Evolutionary conservation across 2,329 filamentous ascomycete species (phyloP).

Genomic region (Microdochium bolleyi): DNA sequence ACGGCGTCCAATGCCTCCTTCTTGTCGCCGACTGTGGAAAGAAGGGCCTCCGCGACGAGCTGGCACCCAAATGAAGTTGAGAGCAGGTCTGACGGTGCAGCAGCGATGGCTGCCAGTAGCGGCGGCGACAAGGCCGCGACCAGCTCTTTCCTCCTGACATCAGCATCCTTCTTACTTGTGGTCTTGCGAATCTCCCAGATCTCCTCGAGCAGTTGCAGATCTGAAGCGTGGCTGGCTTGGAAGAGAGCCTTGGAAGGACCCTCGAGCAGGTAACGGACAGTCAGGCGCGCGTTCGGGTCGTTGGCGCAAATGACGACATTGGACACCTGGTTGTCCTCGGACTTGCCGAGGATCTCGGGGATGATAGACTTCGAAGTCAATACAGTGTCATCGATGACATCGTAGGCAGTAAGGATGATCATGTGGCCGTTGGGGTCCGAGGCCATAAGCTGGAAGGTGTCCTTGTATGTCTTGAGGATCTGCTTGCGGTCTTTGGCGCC

Average conservation of each 20-base stretch:
- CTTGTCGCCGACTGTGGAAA: slow-evolving; percentile 71
- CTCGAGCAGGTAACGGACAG: slow-evolving; percentile 77
- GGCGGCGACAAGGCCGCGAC: slow-evolving; percentile 65
- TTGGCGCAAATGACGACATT: slow-evolving; percentile 58
- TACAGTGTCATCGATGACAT: slow-evolving; percentile 92
- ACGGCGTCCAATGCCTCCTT: slow-evolving; percentile 63
- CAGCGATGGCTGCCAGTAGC: slow-evolving; percentile 65
- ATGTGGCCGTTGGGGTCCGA: slow-evolving; percentile 71
- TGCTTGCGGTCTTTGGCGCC: slow-evolving; percentile 88
- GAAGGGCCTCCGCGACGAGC: slow-evolving; percentile 73
- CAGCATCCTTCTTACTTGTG: slow-evolving; percentile 89
- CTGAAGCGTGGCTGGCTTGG: slow-evolving; percentile 52
- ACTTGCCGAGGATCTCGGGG: slow-evolving; percentile 73
- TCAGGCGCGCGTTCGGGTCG: slow-evolving; percentile 55
- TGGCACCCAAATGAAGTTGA: slow-evolving; percentile 78
- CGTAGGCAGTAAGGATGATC: slow-evolving; percentile 77
- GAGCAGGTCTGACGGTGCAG: slow-evolving; percentile 60
- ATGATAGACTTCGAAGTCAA: slow-evolving; percentile 80
- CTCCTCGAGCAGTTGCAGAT: slow-evolving; percentile 66
- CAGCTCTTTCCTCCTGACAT: slow-evolving; percentile 67
- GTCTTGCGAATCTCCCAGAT: slow-evolving; percentile 70
- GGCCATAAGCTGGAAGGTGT: slow-evolving; percentile 79
- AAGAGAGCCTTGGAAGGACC: slow-evolving; percentile 54
- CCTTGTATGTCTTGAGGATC: slow-evolving; percentile 82
- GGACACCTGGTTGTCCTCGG: slow-evolving; percentile 51